Evolutionary conservation across 768 basidiomycete genomes (phyloP).

Genomic region (Tulasnella sp.): DNA sequence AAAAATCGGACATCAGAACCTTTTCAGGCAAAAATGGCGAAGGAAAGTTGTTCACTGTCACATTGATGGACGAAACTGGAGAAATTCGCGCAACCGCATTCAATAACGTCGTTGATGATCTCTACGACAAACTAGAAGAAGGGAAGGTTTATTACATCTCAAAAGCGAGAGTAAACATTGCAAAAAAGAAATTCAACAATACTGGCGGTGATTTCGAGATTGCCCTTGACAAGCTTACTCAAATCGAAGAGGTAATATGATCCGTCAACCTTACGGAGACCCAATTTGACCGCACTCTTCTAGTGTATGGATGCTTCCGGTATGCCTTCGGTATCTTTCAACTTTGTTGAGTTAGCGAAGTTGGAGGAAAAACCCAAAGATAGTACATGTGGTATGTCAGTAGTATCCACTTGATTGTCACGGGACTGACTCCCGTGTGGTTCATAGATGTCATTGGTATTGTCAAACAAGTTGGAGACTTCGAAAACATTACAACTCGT

Average conservation of each 20-base stretch:
- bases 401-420: constrained; percentile 18
- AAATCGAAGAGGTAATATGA: constrained; percentile 58
- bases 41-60: constrained; percentile 87
- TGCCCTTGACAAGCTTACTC: constrained; percentile 66
- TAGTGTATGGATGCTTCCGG: constrained; percentile 70
- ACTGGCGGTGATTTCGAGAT: constrained; percentile 89
- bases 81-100: constrained; percentile 87
- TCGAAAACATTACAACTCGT: constrained; percentile 63
- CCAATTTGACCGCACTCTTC: neutral
- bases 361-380: constrained; percentile 62
- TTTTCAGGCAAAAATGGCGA: constrained; percentile 86
- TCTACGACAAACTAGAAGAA: constrained; percentile 77
- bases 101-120: constrained; percentile 68
- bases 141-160: constrained; percentile 88
- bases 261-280: neutral
- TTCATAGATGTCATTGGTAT: constrained; percentile 70
- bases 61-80: constrained; percentile 88
- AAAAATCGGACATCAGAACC: constrained; percentile 78
- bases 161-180: constrained; percentile 82
- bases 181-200: constrained; percentile 93
- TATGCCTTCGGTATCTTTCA: constrained; percentile 74
- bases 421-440: neutral
- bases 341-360: constrained; percentile 52
- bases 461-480: constrained; percentile 60
- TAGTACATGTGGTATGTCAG: constrained; percentile 67